phyloP scores from a whole-genome alignment of 73 alveolate genomes.

The Diophrys appendiculata region DNA sequence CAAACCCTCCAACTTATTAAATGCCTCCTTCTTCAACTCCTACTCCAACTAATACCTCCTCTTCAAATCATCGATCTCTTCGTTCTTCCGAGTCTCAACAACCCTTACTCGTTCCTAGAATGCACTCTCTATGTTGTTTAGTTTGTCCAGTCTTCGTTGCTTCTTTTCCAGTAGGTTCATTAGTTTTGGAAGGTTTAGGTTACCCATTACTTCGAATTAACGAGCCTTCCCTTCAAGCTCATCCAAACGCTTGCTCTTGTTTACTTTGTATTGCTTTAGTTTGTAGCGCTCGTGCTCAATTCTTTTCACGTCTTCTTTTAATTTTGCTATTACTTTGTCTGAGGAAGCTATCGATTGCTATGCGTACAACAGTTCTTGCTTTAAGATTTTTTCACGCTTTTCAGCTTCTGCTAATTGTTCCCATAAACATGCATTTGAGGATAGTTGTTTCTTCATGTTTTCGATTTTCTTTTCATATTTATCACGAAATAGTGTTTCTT shows the following conservation, averaged over 20 bases:
- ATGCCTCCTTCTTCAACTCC: slow-evolving; percentile 43
- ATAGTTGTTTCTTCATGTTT: slow-evolving; percentile 80
- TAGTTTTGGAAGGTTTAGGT: slow-evolving; percentile 54
- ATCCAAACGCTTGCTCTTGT: slow-evolving; percentile 57
- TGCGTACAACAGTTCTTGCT: slow-evolving; percentile 86
- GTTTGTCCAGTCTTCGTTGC: slow-evolving; percentile 1
- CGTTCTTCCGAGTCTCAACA: not conserved
- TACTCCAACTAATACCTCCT: slow-evolving; percentile 28
- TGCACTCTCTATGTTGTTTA: not conserved
- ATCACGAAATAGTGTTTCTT: slow-evolving; percentile 39
- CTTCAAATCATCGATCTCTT: slow-evolving; percentile 38
- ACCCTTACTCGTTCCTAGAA: not conserved
- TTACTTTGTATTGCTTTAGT: slow-evolving; percentile 68
- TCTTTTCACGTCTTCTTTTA: slow-evolving; percentile 83
- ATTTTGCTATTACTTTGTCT: slow-evolving; percentile 86
- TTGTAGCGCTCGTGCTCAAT: slow-evolving; percentile 60
- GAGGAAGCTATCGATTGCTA: slow-evolving; percentile 89
- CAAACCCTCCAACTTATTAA: slow-evolving; percentile 39
- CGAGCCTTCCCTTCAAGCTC: slow-evolving; percentile 72
- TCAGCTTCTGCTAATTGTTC: slow-evolving; percentile 91
- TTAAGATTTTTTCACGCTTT: slow-evolving; percentile 83
- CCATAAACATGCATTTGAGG: slow-evolving; percentile 87
- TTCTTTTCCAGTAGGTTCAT: not conserved
- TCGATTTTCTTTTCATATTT: slow-evolving; percentile 84
- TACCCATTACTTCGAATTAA: slow-evolving; percentile 62